Conservation (phyloP, 2,329 filamentous ascomycete genomes). For the Furcasterigmium furcatum region DNA sequence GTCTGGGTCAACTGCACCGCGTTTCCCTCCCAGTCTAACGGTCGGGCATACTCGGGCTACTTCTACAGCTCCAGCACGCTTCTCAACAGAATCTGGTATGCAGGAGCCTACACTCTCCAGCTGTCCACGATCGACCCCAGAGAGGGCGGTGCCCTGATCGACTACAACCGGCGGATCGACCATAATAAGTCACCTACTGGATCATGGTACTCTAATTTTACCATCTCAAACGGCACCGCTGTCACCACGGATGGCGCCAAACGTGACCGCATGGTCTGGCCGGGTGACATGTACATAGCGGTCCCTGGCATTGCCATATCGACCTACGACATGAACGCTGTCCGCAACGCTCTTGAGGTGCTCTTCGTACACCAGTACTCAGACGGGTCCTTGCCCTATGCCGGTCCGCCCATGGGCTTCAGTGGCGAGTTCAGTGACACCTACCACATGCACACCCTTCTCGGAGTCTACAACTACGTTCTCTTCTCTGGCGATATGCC, state of each 20-base stretch:
- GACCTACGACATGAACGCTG: slow-evolving; percentile 25
- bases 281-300: slow-evolving; percentile 52
- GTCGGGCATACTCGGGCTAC: slow-evolving; percentile 42
- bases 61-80: slow-evolving; percentile 35
- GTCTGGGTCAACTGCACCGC: slow-evolving; percentile 36
- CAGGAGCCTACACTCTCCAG: slow-evolving; percentile 32
- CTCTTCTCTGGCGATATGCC: slow-evolving; percentile 40
- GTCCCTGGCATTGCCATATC: slow-evolving; percentile 11
- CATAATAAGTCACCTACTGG: slow-evolving; percentile 26
- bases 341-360: slow-evolving; percentile 41
- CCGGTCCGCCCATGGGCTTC: slow-evolving; percentile 38
- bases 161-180: slow-evolving; percentile 27
- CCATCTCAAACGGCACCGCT: slow-evolving; percentile 24
- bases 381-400: slow-evolving; percentile 43
- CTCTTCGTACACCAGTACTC: slow-evolving; percentile 39
- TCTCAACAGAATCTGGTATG: slow-evolving; percentile 45
- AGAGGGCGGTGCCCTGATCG: slow-evolving; percentile 27
- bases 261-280: slow-evolving; percentile 53
- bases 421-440: slow-evolving; percentile 40
- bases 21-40: slow-evolving; percentile 39
- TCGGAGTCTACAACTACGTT: slow-evolving; percentile 46
- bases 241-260: slow-evolving; percentile 49
- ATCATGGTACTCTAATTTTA: slow-evolving; percentile 25
- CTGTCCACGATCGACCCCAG: slow-evolving; percentile 29
- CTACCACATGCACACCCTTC: slow-evolving; percentile 55